Conservation (phyloP, 164 flowering plant species). For the Vitis riparia region DNA sequence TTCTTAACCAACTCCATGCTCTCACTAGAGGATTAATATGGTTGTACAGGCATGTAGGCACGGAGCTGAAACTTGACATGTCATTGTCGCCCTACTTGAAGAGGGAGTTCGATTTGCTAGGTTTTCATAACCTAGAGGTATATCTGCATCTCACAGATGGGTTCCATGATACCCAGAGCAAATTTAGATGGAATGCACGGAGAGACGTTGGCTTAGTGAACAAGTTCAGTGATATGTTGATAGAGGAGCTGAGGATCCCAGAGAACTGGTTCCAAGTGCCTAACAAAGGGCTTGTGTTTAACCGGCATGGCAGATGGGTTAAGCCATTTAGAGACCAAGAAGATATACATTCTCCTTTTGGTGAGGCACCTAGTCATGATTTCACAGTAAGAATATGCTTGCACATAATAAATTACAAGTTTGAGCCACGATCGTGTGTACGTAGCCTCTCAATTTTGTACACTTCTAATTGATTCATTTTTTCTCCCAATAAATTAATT, state of each 20-base stretch:
- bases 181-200: conserved; percentile 33
- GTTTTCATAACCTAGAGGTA: conserved; percentile 50
- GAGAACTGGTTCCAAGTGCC: conserved; percentile 49
- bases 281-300: conserved; percentile 55
- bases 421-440: too few species aligned
- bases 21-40: conserved; percentile 34
- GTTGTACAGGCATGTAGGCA: conserved; percentile 62
- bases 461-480: too few species aligned
- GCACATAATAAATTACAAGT: too few species aligned
- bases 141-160: conserved; percentile 69
- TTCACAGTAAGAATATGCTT: not conserved
- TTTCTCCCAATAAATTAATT: too few species aligned
- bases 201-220: conserved; percentile 54
- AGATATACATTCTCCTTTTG: conserved; percentile 50
- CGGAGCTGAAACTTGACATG: conserved; percentile 47
- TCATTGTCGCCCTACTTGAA: conserved; percentile 44
- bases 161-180: conserved; percentile 6
- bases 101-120: conserved; percentile 26
- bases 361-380: not conserved
- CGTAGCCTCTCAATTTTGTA: too few species aligned
- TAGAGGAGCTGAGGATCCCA: conserved; percentile 35
- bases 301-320: conserved; percentile 61
- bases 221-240: conserved; percentile 32
- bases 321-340: conserved; percentile 52
- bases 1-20: conserved; percentile 30